These are phyloP conservation scores for Pythium biforme DNA, from an alignment of 352 stramenopile genomes.

Conservation along the genomic window DNA sequence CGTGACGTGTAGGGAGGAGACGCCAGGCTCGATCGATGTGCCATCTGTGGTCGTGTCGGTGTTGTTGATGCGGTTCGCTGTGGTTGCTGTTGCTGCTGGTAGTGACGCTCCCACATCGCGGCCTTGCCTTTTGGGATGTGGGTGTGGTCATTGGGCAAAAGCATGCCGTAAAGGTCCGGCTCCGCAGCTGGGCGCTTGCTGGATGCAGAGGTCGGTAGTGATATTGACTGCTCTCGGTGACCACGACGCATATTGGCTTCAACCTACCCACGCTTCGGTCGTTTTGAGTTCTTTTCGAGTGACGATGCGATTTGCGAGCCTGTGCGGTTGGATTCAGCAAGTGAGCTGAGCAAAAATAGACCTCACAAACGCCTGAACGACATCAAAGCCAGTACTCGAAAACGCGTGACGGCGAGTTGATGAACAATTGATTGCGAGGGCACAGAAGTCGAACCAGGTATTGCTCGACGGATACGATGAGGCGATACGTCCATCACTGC, in stretches of 20 bases:
- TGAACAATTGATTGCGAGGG: too few relatives aligned
- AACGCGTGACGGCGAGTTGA: neutral
- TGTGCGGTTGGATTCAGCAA: neutral
- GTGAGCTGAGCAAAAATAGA: slow-evolving; percentile 6
- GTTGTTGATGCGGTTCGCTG: neutral
- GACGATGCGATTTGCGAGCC: neutral
- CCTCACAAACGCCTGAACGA: neutral
- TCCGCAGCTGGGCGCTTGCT: neutral
- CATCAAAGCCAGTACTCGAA: neutral
- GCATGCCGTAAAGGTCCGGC: slow-evolving; percentile 34
- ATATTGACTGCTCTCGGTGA: neutral
- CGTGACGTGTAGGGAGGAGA: neutral
- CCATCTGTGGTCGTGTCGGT: slow-evolving; percentile 19
- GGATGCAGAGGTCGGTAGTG: neutral
- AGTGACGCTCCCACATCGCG: slow-evolving; percentile 35
- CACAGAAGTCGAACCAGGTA: neutral
- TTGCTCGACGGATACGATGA: neutral
- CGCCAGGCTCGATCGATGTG: neutral
- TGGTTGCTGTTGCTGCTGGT: slow-evolving; percentile 24
- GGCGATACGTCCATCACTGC: neutral
- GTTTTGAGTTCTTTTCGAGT: neutral
- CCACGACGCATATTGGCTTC: neutral
- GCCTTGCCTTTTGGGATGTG: slow-evolving; percentile 33
- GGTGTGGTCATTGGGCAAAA: slow-evolving; percentile 36
- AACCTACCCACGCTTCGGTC: too few relatives aligned